Evolutionary conservation across 1,284 basidiomycete genomes (phyloP).

Genomic region (Apiotrichum brassicae): DNA sequence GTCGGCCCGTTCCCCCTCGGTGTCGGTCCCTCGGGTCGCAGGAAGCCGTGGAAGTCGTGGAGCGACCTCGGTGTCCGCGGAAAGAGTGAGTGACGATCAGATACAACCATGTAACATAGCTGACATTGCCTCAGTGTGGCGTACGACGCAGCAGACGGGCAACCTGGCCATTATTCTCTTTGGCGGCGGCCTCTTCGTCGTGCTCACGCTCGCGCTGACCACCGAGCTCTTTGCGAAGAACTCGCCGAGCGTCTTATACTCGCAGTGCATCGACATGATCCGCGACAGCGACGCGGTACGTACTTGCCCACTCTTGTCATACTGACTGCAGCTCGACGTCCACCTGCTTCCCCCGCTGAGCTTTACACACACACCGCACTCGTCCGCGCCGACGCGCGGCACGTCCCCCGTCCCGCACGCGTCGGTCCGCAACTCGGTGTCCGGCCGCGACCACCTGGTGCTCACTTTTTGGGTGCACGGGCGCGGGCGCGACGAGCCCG

Average conservation of each 20-base stretch:
- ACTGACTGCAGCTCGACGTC: conserved; percentile 31
- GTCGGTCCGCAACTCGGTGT: conserved; percentile 34
- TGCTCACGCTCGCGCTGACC: conserved; percentile 76
- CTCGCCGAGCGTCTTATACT: conserved; percentile 82
- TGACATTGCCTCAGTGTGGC: conserved; percentile 54
- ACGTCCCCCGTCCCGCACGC: conserved; percentile 37
- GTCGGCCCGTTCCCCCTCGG: conserved; percentile 80
- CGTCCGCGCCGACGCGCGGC: conserved; percentile 39
- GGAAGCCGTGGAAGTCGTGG: conserved; percentile 55
- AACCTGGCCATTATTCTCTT: conserved; percentile 76
- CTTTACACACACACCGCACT: conserved; percentile 44
- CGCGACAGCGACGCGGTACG: conserved; percentile 63
- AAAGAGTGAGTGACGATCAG: conserved; percentile 78
- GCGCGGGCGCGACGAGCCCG: conserved; percentile 39
- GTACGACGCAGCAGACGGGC: conserved; percentile 70
- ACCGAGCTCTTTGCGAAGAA: conserved; percentile 88
- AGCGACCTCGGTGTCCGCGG: conserved; percentile 70
- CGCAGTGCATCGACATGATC: conserved; percentile 76
- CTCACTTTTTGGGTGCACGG: conserved; percentile 47
- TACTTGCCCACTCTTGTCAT: neutral
- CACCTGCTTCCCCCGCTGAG: conserved; percentile 44
- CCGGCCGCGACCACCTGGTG: conserved; percentile 43
- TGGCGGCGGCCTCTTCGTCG: conserved; percentile 70
- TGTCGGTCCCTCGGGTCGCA: conserved; percentile 54
- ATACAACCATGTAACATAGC: conserved; percentile 9